Percentiles rank a stretch among this genome's conserved stretches.
Evolutionary conservation across 352 stramenopile genomes (phyloP).

Genomic region (Vaucheria bursata): DNA sequence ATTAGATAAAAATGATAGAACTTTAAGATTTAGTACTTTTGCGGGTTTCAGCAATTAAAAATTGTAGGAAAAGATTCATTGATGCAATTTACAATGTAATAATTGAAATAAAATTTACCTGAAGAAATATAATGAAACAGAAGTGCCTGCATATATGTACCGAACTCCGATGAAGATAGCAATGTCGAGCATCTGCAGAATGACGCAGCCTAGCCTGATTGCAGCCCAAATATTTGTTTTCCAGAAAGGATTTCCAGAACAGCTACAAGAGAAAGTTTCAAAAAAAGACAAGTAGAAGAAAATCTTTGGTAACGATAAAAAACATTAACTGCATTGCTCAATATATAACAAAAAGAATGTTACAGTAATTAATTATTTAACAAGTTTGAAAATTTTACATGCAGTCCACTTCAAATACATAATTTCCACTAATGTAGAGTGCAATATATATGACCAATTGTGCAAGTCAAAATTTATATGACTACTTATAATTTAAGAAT

Average conservation of each 20-base stretch:
- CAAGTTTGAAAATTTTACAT: no score
- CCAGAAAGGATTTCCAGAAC: not conserved
- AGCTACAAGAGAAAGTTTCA: not conserved
- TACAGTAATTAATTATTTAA: no score
- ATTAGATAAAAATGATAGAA: no score
- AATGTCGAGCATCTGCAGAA: not conserved
- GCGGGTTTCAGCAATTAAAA: not conserved
- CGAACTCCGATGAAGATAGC: not conserved
- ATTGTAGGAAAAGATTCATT: not conserved
- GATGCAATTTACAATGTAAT: not conserved
- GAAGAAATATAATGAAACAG: not conserved
- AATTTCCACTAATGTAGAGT: no score
- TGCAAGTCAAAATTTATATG: no score
- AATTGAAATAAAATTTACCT: not conserved
- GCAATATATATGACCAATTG: no score
- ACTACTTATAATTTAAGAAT: no score
- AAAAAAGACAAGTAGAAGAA: not conserved
- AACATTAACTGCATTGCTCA: not conserved
- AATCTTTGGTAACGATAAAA: not conserved
- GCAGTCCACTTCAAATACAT: no score
- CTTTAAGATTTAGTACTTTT: slow-evolving; percentile 12
- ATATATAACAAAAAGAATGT: not conserved
- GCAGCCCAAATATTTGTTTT: not conserved
- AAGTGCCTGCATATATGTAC: not conserved
- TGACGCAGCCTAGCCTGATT: not conserved